phyloP scores from a whole-genome alignment of 2,329 filamentous ascomycete genomes.

The Claviceps capensis region DNA sequence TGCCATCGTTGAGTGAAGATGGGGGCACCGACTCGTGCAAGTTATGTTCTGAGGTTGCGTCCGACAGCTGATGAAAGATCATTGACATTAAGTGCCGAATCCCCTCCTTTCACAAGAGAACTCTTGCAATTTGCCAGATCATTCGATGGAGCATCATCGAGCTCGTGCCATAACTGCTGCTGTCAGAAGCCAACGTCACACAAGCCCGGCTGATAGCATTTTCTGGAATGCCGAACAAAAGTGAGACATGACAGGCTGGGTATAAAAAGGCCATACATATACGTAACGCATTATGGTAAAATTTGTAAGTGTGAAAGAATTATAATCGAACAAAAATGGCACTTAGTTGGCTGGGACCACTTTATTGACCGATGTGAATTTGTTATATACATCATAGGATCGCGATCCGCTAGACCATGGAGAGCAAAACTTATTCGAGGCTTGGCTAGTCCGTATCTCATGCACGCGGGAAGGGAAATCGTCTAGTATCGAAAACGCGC shows the following conservation, averaged over 20 bases:
- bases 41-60: too few species aligned
- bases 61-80: not conserved
- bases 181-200: constrained; percentile 32
- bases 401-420: not conserved
- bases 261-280: too few species aligned
- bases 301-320: too few species aligned
- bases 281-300: too few species aligned
- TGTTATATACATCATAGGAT: too few species aligned
- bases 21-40: not conserved
- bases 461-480: not conserved
- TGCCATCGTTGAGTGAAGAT: not conserved
- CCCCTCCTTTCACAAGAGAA: not conserved
- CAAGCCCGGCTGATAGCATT: constrained; percentile 15
- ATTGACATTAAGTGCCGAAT: not conserved
- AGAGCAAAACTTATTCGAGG: not conserved
- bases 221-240: too few species aligned
- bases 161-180: constrained; percentile 7
- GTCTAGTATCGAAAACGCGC: not conserved
- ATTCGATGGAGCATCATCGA: constrained; percentile 6
- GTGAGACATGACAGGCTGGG: too few species aligned
- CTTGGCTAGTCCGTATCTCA: not conserved
- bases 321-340: too few species aligned
- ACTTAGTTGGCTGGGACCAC: not conserved
- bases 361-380: too few species aligned
- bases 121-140: not conserved